phyloP scores from a whole-genome alignment of 352 stramenopile genomes.

The Globisporangium alternatum region DNA sequence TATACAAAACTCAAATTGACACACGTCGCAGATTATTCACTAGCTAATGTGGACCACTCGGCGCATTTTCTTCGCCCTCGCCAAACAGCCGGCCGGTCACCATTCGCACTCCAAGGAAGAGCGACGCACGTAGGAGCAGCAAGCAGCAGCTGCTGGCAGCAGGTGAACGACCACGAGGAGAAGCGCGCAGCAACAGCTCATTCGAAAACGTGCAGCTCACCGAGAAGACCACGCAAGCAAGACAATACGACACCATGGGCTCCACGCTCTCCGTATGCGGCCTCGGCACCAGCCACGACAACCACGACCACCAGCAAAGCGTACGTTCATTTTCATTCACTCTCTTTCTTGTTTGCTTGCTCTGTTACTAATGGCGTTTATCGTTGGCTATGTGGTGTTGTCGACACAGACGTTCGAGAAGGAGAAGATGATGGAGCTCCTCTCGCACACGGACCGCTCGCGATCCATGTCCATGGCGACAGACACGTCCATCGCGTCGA shows the following conservation, averaged over 20 bases:
- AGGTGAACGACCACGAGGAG: not conserved
- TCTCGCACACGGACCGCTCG: slow-evolving; percentile 21
- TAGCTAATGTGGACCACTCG: not conserved
- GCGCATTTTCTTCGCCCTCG: not conserved
- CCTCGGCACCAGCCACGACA: slow-evolving; percentile 18
- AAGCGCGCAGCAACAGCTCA: not conserved
- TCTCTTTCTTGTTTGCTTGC: not conserved
- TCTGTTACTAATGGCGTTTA: not conserved
- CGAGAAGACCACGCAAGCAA: slow-evolving; percentile 1
- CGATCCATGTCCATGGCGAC: slow-evolving; percentile 37
- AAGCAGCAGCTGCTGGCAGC: not conserved
- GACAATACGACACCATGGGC: slow-evolving; percentile 25
- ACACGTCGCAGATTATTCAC: not conserved
- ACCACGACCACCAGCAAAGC: slow-evolving; percentile 20
- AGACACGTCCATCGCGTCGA: slow-evolving; percentile 55
- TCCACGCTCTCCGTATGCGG: slow-evolving; percentile 38
- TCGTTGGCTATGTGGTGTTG: not conserved
- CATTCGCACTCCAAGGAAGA: not conserved
- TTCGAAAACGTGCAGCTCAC: slow-evolving; percentile 2
- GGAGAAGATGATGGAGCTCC: slow-evolving; percentile 31
- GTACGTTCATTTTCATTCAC: slow-evolving; percentile 12
- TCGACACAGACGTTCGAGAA: slow-evolving; percentile 11
- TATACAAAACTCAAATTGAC: not conserved
- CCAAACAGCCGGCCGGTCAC: not conserved
- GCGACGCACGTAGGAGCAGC: not conserved